Conservation (phyloP, 2,329 filamentous ascomycete species). For the Colletotrichum sojae region DNA sequence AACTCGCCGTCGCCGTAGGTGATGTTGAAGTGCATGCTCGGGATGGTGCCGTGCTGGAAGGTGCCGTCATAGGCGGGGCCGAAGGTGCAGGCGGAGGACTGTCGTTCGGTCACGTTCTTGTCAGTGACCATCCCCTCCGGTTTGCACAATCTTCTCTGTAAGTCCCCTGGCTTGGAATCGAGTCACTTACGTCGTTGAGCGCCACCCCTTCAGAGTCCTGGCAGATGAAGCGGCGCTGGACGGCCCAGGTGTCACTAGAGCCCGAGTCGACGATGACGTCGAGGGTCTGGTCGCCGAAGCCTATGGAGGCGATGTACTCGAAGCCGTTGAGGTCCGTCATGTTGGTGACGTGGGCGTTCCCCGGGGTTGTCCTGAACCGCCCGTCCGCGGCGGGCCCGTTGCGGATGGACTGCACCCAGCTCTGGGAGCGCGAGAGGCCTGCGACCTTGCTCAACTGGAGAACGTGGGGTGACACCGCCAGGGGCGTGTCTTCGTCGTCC, state of each 20-base stretch:
- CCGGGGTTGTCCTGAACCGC: neutral
- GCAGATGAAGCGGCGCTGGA: conserved; percentile 51
- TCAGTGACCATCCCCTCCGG: too few relatives aligned
- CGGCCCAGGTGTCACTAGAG: conserved; percentile 62
- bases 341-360: neutral
- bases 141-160: too few relatives aligned
- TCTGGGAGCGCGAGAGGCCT: conserved; percentile 1
- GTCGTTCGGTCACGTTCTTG: neutral
- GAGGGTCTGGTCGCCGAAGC: conserved; percentile 51
- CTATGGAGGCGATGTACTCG: conserved; percentile 40
- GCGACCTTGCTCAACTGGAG: conserved; percentile 2
- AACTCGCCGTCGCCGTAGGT: conserved; percentile 60
- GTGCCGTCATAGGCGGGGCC: conserved; percentile 47
- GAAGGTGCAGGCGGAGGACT: conserved; percentile 43
- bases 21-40: conserved; percentile 58
- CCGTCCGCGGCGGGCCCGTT: conserved; percentile 3
- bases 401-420: neutral
- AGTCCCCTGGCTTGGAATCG: too few relatives aligned
- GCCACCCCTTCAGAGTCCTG: conserved; percentile 42
- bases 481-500: neutral
- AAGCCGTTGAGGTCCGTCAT: conserved; percentile 19
- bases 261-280: conserved; percentile 61
- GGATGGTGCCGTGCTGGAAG: conserved; percentile 50
- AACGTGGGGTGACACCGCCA: neutral
- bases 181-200: conserved; percentile 14